Evolutionary conservation across 2,329 filamentous ascomycete genomes (phyloP).

Genomic region (Annulohypoxylon truncatum): DNA sequence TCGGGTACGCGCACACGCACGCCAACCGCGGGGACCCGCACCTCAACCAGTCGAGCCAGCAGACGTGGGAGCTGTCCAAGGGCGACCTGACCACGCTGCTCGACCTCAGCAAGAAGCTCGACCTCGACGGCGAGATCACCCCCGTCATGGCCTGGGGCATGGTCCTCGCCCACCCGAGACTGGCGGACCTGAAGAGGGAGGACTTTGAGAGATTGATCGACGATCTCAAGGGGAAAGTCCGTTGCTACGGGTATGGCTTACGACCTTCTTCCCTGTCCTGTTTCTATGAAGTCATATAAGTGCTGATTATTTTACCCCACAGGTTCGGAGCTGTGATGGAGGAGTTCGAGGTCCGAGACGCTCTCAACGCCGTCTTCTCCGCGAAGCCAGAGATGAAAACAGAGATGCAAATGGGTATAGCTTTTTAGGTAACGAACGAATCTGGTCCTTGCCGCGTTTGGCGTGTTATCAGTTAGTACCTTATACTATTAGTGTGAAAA

Average conservation of each 20-base stretch:
- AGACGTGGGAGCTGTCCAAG: slow-evolving; percentile 83
- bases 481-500: slow-evolving; percentile 13
- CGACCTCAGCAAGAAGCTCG: slow-evolving; percentile 83
- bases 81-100: slow-evolving; percentile 83
- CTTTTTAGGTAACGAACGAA: slow-evolving; percentile 31
- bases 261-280: too few species aligned
- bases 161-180: slow-evolving; percentile 77
- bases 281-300: background rate
- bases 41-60: slow-evolving; percentile 58
- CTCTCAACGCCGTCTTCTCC: slow-evolving; percentile 76
- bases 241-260: slow-evolving; percentile 87
- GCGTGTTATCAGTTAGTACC: background rate
- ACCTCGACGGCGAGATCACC: slow-evolving; percentile 90
- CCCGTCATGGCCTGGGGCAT: slow-evolving; percentile 95
- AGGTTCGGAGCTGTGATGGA: slow-evolving; percentile 74
- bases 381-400: slow-evolving; percentile 60
- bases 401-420: slow-evolving; percentile 45
- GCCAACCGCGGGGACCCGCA: slow-evolving; percentile 50
- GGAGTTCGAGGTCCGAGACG: slow-evolving; percentile 79
- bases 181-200: slow-evolving; percentile 70
- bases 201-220: slow-evolving; percentile 80
- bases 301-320: slow-evolving; percentile 31
- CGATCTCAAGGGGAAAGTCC: slow-evolving; percentile 81
- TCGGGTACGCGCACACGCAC: slow-evolving; percentile 60
- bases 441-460: background rate